Conservation (phyloP, 805 yeast genomes). For the Candida cerambycidarum region DNA sequence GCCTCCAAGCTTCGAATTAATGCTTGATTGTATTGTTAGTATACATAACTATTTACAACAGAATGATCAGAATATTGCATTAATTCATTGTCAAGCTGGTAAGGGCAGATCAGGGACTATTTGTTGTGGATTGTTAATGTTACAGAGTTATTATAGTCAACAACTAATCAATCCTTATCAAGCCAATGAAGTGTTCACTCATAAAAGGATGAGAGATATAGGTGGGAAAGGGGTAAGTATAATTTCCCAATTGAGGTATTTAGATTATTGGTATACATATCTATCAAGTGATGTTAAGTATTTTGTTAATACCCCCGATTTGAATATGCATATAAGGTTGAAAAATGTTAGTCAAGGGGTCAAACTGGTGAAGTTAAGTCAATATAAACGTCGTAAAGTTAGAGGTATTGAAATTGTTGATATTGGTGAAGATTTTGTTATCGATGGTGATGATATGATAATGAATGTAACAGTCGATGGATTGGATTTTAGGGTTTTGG, state of each 20-base stretch:
- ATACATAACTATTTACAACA: slow-evolving; percentile 44
- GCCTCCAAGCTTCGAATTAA: slow-evolving; percentile 62
- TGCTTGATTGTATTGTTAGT: slow-evolving; percentile 44
- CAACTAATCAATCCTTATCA: slow-evolving; percentile 29
- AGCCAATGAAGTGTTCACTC: slow-evolving; percentile 55
- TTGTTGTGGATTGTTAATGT: slow-evolving; percentile 69
- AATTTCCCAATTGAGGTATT: slow-evolving; percentile 63
- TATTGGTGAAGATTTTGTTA: neutral
- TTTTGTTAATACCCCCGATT: neutral
- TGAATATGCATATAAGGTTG: neutral
- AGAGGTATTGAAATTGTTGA: slow-evolving; percentile 4
- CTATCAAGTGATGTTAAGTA: neutral
- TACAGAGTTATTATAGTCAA: slow-evolving; percentile 24
- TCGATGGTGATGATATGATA: neutral
- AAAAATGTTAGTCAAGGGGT: neutral
- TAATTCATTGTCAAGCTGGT: slow-evolving; percentile 87
- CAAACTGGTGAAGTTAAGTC: neutral
- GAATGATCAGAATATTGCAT: slow-evolving; percentile 49
- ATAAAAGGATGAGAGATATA: slow-evolving; percentile 53
- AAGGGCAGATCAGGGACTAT: slow-evolving; percentile 88
- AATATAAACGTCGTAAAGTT: slow-evolving; percentile 1
- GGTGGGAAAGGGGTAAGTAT: slow-evolving; percentile 73
- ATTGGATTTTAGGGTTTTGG: slow-evolving; percentile 18
- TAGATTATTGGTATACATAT: slow-evolving; percentile 46
- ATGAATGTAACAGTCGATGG: neutral